phyloP scores from a whole-genome alignment of 2,329 filamentous ascomycete genomes.

The Fusarium oligoseptatum region DNA sequence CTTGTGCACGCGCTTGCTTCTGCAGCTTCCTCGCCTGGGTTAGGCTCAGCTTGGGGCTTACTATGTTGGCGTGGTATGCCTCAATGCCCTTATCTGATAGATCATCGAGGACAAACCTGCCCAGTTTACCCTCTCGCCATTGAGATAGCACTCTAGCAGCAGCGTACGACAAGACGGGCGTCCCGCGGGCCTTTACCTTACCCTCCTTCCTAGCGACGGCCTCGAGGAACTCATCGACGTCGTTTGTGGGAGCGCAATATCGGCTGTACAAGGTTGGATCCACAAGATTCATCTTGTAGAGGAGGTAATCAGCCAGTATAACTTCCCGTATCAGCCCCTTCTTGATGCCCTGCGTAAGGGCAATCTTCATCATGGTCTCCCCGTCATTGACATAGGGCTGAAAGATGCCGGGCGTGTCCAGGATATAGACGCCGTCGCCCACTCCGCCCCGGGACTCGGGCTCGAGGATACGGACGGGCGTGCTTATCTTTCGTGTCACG shows the following conservation, averaged over 20 bases:
- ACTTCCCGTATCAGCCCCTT: slow-evolving; percentile 84
- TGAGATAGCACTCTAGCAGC: slow-evolving; percentile 85
- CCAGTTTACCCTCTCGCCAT: slow-evolving; percentile 84
- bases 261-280: slow-evolving; percentile 72
- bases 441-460: slow-evolving; percentile 57
- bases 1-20: slow-evolving; percentile 69
- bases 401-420: slow-evolving; percentile 96
- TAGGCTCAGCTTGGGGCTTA: slow-evolving; percentile 69
- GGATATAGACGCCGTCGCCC: slow-evolving; percentile 79
- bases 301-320: slow-evolving; percentile 88
- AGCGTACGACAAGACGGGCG: slow-evolving; percentile 77
- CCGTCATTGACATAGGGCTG: slow-evolving; percentile 89
- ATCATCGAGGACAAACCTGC: slow-evolving; percentile 83
- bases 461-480: slow-evolving; percentile 80
- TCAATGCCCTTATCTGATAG: slow-evolving; percentile 71
- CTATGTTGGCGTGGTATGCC: slow-evolving; percentile 61
- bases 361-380: slow-evolving; percentile 94
- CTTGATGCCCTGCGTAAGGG: slow-evolving; percentile 90
- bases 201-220: slow-evolving; percentile 81
- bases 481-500: slow-evolving; percentile 87
- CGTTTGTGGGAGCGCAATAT: slow-evolving; percentile 83
- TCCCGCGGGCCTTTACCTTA: slow-evolving; percentile 79
- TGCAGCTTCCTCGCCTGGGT: slow-evolving; percentile 77
- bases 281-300: slow-evolving; percentile 83
- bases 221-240: slow-evolving; percentile 79